Base-by-base conservation (phyloP, 768 basidiomycete genomes). In the Ramaria sp. region DNA sequence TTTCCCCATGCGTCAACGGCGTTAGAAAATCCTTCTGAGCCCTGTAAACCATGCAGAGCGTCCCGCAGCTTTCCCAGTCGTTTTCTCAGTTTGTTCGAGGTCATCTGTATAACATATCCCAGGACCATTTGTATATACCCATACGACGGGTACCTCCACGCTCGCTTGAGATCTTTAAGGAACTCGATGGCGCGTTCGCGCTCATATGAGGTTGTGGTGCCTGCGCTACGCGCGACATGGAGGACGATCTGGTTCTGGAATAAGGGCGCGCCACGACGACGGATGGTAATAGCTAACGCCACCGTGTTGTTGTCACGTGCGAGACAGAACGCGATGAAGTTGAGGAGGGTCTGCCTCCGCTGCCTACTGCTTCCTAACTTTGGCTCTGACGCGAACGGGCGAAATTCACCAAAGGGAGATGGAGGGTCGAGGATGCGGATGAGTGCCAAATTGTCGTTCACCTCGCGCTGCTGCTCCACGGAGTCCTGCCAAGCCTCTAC, bases 281-380 rank as follows among this genome's bases (percentile, higher is more conserved):
- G 39, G 11, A 56, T 56, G 39, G 54, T 56, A 33, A 27, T 33
- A 12, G 41, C 54, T 4, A 56, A 12, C 17, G 53, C 53, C 11
- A 37, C 54, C 11, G 45, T 19, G n/a, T 46, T 33, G 19, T 33
- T 37, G 24, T 39, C 39, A 1, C 46, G 22, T n/a, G 54, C 45
- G 33, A 56, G 54, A 34, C 54, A 56, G 42, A 56, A 56, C 31
- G 54, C 54, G 43, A 56, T 19, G 39, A 56, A 56, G 42, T 56
- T 56, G 54, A 56, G 33, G 15, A 56, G 46, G 30, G 45, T 56
- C 22, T 47, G 17, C 11, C 43, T 42, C 39, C 46, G 42, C 54
- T 46, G 43, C 22, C 27, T 46, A 19, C 46, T 47, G 20, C 19
- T 47, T 4, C 12, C 42, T 15, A 48, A 22, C 27, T 33, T 15